A percentile compares a stretch with the other conserved stretches of the same genome.
These are phyloP conservation scores for Sporothrix schenckii DNA, from an alignment of 2,329 filamentous ascomycete genomes.

Conservation along the genomic window DNA sequence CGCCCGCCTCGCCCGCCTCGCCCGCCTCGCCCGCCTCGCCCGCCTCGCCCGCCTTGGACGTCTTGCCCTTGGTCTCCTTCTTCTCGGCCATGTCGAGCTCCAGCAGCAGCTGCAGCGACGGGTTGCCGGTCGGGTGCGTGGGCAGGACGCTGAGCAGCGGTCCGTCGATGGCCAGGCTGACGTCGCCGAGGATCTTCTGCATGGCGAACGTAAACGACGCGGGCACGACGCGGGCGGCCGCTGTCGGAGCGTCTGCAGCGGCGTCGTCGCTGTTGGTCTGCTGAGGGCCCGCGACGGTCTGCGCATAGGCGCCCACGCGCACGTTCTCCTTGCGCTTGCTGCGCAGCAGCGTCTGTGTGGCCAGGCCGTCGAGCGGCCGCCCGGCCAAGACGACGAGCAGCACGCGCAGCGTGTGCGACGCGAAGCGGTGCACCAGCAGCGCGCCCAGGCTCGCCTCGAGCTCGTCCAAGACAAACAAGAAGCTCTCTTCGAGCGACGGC, in stretches of 20 bases:
- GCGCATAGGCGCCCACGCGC: conserved; percentile 55
- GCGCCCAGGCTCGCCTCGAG: conserved; percentile 82
- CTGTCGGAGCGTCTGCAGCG: not conserved
- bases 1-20: not conserved
- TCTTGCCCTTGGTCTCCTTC: conserved; percentile 59
- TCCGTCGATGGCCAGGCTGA: conserved; percentile 73
- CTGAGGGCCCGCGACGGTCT: conserved; percentile 45
- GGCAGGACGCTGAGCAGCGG: conserved; percentile 82
- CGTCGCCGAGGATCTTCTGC: conserved; percentile 79
- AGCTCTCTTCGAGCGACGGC: conserved; percentile 78
- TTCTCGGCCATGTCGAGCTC: conserved; percentile 81
- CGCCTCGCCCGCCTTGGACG: conserved; percentile 37
- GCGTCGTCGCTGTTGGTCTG: not conserved
- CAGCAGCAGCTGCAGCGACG: conserved; percentile 85
- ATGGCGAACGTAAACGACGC: conserved; percentile 75
- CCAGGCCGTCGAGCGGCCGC: conserved; percentile 70
- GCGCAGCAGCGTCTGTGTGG: conserved; percentile 74
- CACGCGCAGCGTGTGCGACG: conserved; percentile 86
- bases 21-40: not conserved
- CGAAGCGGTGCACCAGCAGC: conserved; percentile 83
- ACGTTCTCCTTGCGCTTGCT: conserved; percentile 92
- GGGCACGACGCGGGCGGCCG: conserved; percentile 62
- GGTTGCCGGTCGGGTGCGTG: conserved; percentile 87
- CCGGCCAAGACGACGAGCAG: conserved; percentile 85
- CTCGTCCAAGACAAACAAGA: conserved; percentile 81